A percentile compares a stretch with the other conserved stretches of the same genome.
Conservation (phyloP, 345 rosid species). For the Physaria fendleri region DNA sequence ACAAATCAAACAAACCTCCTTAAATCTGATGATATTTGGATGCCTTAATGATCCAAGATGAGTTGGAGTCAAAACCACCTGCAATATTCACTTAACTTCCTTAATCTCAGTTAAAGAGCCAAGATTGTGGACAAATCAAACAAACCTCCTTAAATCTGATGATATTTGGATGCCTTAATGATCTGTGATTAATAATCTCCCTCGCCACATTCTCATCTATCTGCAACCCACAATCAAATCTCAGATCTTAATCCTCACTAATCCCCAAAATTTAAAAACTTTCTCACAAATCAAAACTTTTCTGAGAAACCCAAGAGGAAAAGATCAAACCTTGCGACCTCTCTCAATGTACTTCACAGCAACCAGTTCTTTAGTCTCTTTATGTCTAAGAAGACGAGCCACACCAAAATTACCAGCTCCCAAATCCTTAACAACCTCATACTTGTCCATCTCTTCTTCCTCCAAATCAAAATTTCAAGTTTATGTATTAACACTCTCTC, state of each 20-base stretch:
- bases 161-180: constrained; percentile 85
- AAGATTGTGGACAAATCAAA: too few relatives aligned
- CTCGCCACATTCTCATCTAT: constrained; percentile 93
- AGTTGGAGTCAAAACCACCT: too few relatives aligned
- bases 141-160: constrained; percentile 86
- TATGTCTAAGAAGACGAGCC: constrained; percentile 80
- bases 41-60: too few relatives aligned
- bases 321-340: constrained; percentile 65
- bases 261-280: background rate
- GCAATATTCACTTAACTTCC: too few relatives aligned
- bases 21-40: constrained; percentile 86
- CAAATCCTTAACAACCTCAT: constrained; percentile 77
- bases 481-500: too few relatives aligned
- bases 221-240: constrained; percentile 27
- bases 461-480: too few relatives aligned
- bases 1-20: too few relatives aligned
- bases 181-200: constrained; percentile 94
- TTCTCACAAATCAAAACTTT: too few relatives aligned
- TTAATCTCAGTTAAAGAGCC: too few relatives aligned
- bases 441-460: constrained; percentile 95
- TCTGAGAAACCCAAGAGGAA: background rate
- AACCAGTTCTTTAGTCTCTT: constrained; percentile 73
- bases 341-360: constrained; percentile 94
- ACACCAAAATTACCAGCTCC: constrained; percentile 95
- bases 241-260: background rate